Conservation (phyloP, 306 rosid species). For the Malus fusca region DNA sequence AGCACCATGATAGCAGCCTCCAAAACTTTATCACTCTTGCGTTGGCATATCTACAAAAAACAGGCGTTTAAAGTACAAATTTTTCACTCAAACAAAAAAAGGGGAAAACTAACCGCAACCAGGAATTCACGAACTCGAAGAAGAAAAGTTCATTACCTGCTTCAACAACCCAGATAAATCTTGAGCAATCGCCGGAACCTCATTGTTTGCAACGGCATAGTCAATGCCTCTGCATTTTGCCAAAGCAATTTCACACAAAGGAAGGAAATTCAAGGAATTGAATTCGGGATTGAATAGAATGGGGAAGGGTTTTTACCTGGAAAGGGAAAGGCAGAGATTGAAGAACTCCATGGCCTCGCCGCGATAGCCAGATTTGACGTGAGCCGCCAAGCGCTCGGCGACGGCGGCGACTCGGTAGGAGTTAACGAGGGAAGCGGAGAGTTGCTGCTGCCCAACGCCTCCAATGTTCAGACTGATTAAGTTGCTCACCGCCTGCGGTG, state of each 20-base stretch:
- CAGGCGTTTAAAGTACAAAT: neutral
- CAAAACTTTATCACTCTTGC: constrained; percentile 12
- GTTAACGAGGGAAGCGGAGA: constrained; percentile 30
- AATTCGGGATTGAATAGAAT: neutral
- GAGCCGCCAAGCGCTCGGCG: constrained; percentile 24
- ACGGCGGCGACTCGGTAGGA: constrained; percentile 26
- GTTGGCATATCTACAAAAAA: constrained; percentile 46
- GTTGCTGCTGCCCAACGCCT: neutral
- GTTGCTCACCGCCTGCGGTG: constrained; percentile 6
- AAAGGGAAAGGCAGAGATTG: constrained; percentile 47
- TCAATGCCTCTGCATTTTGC: constrained; percentile 62
- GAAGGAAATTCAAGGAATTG: neutral
- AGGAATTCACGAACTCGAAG: neutral
- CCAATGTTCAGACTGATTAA: neutral
- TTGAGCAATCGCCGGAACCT: constrained; percentile 28
- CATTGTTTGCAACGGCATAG: constrained; percentile 55
- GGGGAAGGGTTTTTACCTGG: constrained; percentile 27
- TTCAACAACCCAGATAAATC: constrained; percentile 49
- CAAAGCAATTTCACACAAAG: constrained; percentile 6
- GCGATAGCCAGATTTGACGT: constrained; percentile 19
- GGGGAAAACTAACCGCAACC: neutral
- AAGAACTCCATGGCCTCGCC: constrained; percentile 32
- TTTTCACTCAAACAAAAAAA: neutral
- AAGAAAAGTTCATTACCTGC: constrained; percentile 37
- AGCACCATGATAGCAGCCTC: constrained; percentile 65